Evolutionary conservation across 257 asterid species (phyloP), one percentile per base, ranked within the genome.

Genomic region (Coffea canephora): DNA sequence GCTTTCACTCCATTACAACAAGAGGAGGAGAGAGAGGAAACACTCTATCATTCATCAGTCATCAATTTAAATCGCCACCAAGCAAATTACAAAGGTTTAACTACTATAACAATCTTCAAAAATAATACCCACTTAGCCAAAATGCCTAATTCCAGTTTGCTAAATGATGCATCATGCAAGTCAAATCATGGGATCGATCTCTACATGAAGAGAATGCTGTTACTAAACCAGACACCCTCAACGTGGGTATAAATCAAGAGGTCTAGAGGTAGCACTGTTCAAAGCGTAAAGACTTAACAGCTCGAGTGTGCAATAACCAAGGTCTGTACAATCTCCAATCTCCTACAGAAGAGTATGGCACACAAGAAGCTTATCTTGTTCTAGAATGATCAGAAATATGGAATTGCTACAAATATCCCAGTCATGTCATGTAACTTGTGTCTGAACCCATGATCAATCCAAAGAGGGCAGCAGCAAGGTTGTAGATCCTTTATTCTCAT

Each of bases 281-380:
- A 46, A 12, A 48, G 18, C 13, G 41, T 65, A 9, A 65, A 12
- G 57, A 27, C 69, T 25, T 25, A 8, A 27, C 43, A 62, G 8
- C 69, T 62, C 39, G 18, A n/a, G 6, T 16, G 18, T 1, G 9
- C 23, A 23, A 15, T 10, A 46, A 71, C 12, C 23, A 18, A 31
- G 43, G 23, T 31, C 14, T 12, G 31, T 10, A 13, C 31, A 31
- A 31, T 67, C 71, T 34, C 43, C 12, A 19, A 45, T 74, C 50
- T 67, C 49, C 77, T 74, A 54, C 25, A 55, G 66, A 77, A 41
- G 41, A 77, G 49, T 73, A 14, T 27, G 46, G 52, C 23, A 15
- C 34, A 79, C 72, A 50, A 73, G 69, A 41, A 39, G 70, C 73
- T 55, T 10, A 79, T 48, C 73, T 75, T 31, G 45, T 46, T 77